These are phyloP conservation scores for Parietaria judaica DNA, from an alignment of 306 rosid species.

Conservation along the genomic window DNA sequence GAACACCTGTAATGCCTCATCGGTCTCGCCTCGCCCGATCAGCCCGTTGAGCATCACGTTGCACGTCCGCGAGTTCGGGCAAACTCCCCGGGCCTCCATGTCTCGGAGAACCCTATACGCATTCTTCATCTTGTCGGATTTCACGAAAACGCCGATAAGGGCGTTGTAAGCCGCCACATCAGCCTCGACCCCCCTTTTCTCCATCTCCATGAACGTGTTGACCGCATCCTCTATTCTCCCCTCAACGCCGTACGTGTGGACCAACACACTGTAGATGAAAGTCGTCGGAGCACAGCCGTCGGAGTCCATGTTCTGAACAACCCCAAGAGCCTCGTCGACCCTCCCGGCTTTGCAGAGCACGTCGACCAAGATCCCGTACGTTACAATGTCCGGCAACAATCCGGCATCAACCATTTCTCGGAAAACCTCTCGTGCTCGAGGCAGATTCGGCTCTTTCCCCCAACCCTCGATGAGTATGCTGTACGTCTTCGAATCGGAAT, in stretches of 20 bases:
- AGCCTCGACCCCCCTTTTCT: slow-evolving; percentile 45
- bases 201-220: slow-evolving; percentile 67
- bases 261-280: slow-evolving; percentile 62
- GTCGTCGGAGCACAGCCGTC: slow-evolving; percentile 51
- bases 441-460: slow-evolving; percentile 85
- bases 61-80: slow-evolving; percentile 64
- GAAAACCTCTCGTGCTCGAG: slow-evolving; percentile 62
- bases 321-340: slow-evolving; percentile 69
- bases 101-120: slow-evolving; percentile 57
- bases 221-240: slow-evolving; percentile 74
- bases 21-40: slow-evolving; percentile 47
- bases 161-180: slow-evolving; percentile 81
- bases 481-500: slow-evolving; percentile 59
- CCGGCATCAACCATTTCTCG: slow-evolving; percentile 59
- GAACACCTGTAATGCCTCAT: slow-evolving; percentile 52
- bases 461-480: slow-evolving; percentile 81
- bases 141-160: slow-evolving; percentile 64
- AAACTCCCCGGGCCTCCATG: slow-evolving; percentile 47
- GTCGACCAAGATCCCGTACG: slow-evolving; percentile 81
- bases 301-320: slow-evolving; percentile 62
- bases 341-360: slow-evolving; percentile 83
- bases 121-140: slow-evolving; percentile 49
- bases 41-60: slow-evolving; percentile 58
- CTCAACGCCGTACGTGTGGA: slow-evolving; percentile 74
- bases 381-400: slow-evolving; percentile 70